phyloP scores from a whole-genome alignment of 768 basidiomycete genomes.

The Lentinula boryana region DNA sequence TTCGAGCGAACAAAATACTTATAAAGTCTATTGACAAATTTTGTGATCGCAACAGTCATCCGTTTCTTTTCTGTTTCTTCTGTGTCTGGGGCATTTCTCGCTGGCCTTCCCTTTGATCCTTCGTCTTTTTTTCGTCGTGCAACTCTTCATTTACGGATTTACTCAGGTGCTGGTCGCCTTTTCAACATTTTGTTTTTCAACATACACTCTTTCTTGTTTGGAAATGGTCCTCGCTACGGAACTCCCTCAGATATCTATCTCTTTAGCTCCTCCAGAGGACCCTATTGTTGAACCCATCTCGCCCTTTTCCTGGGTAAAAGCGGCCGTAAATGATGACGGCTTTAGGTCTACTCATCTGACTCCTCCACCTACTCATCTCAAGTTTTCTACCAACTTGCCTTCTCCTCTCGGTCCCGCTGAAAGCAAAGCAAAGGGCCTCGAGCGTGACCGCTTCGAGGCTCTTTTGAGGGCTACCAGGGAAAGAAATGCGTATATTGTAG shows the following conservation, averaged over 20 bases:
- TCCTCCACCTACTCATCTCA: conserved; percentile 43
- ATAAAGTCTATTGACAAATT: not conserved
- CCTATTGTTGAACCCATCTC: conserved; percentile 50
- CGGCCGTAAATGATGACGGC: conserved; percentile 29
- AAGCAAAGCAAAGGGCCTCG: conserved; percentile 44
- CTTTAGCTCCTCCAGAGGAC: conserved; percentile 56
- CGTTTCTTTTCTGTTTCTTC: conserved; percentile 25
- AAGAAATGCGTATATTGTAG: conserved; percentile 36
- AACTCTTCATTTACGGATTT: conserved; percentile 17
- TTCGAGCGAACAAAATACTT: not conserved
- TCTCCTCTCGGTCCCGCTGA: conserved; percentile 46
- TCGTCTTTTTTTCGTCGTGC: conserved; percentile 22
- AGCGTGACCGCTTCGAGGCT: conserved; percentile 56
- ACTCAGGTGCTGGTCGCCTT: conserved; percentile 51
- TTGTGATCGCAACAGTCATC: conserved; percentile 10
- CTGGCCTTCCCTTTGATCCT: conserved; percentile 20
- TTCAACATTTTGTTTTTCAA: conserved; percentile 15
- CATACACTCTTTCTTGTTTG: conserved; percentile 14
- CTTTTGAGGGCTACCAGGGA: conserved; percentile 59
- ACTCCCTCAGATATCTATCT: conserved; percentile 67
- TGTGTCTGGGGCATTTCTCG: conserved; percentile 7
- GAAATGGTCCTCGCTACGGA: conserved; percentile 38
- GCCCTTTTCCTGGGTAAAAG: conserved; percentile 39
- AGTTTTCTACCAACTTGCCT: conserved; percentile 32
- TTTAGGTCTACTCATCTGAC: conserved; percentile 57